Evolutionary conservation across 768 basidiomycete species (phyloP).

Genomic region (Leccinum barrowsii): DNA sequence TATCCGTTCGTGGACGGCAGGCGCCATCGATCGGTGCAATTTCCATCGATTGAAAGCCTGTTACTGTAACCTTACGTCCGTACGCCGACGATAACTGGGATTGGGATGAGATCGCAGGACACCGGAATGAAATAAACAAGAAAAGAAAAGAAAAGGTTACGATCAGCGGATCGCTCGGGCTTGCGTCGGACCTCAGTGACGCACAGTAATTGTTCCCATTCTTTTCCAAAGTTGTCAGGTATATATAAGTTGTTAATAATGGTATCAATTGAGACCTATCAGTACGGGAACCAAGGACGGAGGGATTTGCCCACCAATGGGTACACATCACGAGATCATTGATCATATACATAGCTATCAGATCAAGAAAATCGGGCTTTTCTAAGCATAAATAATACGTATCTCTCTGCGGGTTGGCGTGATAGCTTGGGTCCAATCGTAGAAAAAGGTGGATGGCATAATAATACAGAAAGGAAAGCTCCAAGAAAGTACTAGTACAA

Average conservation of each 20-base stretch:
- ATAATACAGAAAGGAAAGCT: conserved; percentile 25
- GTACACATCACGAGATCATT: conserved; percentile 21
- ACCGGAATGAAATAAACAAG: not conserved
- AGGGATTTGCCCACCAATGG: conserved; percentile 16
- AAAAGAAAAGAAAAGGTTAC: conserved; percentile 1
- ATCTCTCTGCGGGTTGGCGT: not conserved
- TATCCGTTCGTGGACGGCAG: conserved; percentile 10
- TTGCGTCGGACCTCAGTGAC: not conserved
- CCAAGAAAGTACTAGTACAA: conserved; percentile 27
- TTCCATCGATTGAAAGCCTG: conserved; percentile 9
- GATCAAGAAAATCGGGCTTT: conserved; percentile 22
- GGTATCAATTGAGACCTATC: conserved; percentile 6
- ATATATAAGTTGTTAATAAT: not conserved
- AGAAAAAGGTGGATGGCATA: conserved; percentile 18
- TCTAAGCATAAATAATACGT: conserved; percentile 21
- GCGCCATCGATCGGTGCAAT: conserved; percentile 20
- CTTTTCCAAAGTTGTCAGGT: conserved; percentile 3
- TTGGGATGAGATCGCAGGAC: not conserved
- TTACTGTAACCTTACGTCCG: conserved; percentile 7
- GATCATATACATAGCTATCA: conserved; percentile 13
- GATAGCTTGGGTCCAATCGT: conserved; percentile 10
- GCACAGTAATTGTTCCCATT: not conserved
- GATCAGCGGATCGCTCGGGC: conserved; percentile 17
- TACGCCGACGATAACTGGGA: conserved; percentile 14
- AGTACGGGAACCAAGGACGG: not conserved